Evolutionary conservation across 192 early-diverging fungal species (phyloP).

Genomic region (Blastocladiella britannica): DNA sequence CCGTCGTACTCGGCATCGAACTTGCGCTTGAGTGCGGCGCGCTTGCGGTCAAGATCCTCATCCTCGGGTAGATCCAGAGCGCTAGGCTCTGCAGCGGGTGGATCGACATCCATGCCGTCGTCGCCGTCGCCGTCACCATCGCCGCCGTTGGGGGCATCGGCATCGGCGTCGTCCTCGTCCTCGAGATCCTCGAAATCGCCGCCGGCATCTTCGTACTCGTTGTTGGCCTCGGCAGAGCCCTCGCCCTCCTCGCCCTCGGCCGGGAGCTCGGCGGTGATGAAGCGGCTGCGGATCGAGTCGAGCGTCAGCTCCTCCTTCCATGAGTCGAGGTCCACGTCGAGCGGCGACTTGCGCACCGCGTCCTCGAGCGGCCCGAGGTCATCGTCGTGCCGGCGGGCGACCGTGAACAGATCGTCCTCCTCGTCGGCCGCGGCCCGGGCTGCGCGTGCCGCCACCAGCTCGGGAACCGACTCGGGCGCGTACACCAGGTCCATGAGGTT

Average conservation of each 20-base stretch:
- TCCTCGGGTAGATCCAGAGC: conserved; percentile 28
- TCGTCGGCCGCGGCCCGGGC: conserved; percentile 22
- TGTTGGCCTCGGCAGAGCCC: no score
- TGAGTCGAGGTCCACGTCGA: conserved; percentile 29
- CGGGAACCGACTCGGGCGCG: conserved; percentile 27
- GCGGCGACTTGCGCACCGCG: conserved; percentile 15
- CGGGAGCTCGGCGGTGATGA: conserved; percentile 46
- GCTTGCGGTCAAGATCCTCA: conserved; percentile 51
- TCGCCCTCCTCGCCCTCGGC: conserved; percentile 14
- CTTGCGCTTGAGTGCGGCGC: conserved; percentile 76
- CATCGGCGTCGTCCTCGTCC: conserved; percentile 2
- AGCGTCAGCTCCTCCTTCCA: conserved; percentile 46
- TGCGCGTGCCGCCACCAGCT: background rate
- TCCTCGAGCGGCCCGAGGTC: no score
- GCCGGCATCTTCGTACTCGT: conserved; percentile 33
- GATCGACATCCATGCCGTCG: conserved; percentile 10
- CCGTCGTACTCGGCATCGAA: conserved; percentile 77
- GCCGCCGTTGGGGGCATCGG: conserved; percentile 8
- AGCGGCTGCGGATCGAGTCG: conserved; percentile 48
- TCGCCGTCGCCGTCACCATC: conserved; percentile 14
- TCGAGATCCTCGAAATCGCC: conserved; percentile 4
- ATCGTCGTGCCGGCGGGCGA: conserved; percentile 9
- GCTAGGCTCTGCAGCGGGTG: no score
- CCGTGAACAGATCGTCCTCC: conserved; percentile 37
- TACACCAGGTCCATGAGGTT: conserved; percentile 86